phyloP scores from a whole-genome alignment of 176 grass and related monocot genomes.

The Paspalum notatum region DNA sequence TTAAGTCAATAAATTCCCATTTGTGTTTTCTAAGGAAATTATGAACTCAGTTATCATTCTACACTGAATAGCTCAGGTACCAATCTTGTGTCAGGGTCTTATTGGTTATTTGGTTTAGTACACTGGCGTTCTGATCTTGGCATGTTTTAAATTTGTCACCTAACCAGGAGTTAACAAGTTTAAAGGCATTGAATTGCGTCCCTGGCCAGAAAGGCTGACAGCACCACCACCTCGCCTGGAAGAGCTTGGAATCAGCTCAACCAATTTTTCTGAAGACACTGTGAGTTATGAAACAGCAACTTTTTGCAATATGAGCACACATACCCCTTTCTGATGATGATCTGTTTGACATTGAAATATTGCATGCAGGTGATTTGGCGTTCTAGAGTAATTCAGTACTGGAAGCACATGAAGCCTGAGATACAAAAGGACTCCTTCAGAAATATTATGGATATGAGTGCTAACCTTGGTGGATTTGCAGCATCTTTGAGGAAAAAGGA shows the following conservation, averaged over 20 bases:
- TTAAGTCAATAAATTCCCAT: background rate
- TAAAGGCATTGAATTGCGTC: constrained; percentile 63
- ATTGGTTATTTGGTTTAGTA: constrained; percentile 9
- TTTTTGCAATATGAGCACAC: background rate
- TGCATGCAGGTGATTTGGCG: constrained; percentile 65
- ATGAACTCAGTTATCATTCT: background rate
- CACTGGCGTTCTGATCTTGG: constrained; percentile 17
- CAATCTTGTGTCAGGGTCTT: background rate
- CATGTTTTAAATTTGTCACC: constrained; percentile 11
- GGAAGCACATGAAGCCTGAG: constrained; percentile 72
- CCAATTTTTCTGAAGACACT: constrained; percentile 60
- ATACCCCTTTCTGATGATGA: background rate
- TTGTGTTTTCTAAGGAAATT: background rate
- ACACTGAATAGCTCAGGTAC: background rate
- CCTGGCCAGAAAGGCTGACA: constrained; percentile 76
- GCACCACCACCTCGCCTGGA: constrained; percentile 65
- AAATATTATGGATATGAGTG: constrained; percentile 84
- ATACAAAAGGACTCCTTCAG: constrained; percentile 64
- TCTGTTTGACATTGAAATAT: constrained; percentile 31
- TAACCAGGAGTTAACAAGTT: constrained; percentile 56
- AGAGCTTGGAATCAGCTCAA: constrained; percentile 60
- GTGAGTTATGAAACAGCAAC: constrained; percentile 30
- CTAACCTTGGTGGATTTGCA: constrained; percentile 83
- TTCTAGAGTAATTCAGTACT: constrained; percentile 67
- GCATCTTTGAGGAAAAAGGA: constrained; percentile 63